Conservation (phyloP, 495 filamentous ascomycete genomes). For the Daldinia decipiens region DNA sequence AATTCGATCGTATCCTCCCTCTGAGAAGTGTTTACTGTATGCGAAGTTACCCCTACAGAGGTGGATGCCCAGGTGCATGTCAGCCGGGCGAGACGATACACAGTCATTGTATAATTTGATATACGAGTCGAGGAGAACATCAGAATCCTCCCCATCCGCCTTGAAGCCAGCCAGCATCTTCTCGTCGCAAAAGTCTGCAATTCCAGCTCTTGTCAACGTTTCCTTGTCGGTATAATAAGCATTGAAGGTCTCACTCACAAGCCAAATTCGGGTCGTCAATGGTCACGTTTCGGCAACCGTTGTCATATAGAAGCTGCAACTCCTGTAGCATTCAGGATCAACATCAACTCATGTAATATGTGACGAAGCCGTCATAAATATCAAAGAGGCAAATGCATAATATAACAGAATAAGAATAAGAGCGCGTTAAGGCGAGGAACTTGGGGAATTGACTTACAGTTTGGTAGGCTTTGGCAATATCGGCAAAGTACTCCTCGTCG, state of each 20-base stretch:
- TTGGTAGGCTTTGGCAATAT: slow-evolving; percentile 72
- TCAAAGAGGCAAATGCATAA: not conserved
- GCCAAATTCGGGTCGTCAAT: slow-evolving; percentile 74
- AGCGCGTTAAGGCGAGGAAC: not conserved
- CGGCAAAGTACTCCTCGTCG: slow-evolving; percentile 72
- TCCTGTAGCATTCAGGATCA: slow-evolving; percentile 51
- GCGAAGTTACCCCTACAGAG: slow-evolving; percentile 77
- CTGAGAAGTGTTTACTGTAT: slow-evolving; percentile 73
- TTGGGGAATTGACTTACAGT: slow-evolving; percentile 26
- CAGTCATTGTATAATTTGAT: slow-evolving; percentile 76
- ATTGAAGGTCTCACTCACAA: slow-evolving; percentile 58
- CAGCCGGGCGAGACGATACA: slow-evolving; percentile 63
- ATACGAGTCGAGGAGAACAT: slow-evolving; percentile 70
- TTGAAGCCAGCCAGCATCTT: slow-evolving; percentile 73
- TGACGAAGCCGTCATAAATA: not conserved
- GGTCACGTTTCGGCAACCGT: slow-evolving; percentile 72
- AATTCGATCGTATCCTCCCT: slow-evolving; percentile 76
- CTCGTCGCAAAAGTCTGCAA: slow-evolving; percentile 72
- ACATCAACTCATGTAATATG: not conserved
- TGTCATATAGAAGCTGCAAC: slow-evolving; percentile 70
- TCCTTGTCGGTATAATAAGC: not conserved
- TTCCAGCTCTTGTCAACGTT: slow-evolving; percentile 7
- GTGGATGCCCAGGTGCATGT: slow-evolving; percentile 73
- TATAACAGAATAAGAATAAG: not conserved
- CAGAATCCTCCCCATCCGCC: slow-evolving; percentile 65